A percentile compares a stretch with the other conserved stretches of the same genome.
Evolutionary conservation across 495 filamentous ascomycete genomes (phyloP).

Genomic region (Xylaria intraflava): DNA sequence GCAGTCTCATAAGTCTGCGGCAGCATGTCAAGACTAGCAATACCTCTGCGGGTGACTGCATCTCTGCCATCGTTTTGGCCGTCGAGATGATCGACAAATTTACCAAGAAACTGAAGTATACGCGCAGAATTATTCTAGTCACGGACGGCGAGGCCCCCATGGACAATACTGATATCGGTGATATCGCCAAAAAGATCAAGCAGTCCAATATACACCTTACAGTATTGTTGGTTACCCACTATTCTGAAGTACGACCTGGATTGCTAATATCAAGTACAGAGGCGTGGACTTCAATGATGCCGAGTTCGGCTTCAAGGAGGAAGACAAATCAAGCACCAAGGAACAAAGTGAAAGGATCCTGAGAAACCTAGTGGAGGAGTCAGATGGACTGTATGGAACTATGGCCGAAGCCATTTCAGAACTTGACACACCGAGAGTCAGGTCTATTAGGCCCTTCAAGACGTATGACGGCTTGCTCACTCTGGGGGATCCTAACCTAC

Average conservation of each 20-base stretch:
- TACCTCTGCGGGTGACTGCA: constrained; percentile 58
- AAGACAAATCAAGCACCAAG: constrained; percentile 71
- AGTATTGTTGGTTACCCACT: constrained; percentile 57
- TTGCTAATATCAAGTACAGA: constrained; percentile 35
- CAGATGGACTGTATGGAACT: constrained; percentile 69
- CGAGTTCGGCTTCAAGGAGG: constrained; percentile 88
- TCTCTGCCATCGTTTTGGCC: constrained; percentile 80
- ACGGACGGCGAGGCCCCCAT: constrained; percentile 72
- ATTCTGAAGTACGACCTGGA: neutral
- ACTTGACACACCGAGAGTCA: constrained; percentile 63
- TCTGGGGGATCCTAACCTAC: constrained; percentile 68
- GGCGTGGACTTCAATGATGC: constrained; percentile 92
- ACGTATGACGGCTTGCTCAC: constrained; percentile 75
- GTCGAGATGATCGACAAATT: constrained; percentile 75
- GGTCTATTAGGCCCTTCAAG: constrained; percentile 60
- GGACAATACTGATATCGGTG: constrained; percentile 57
- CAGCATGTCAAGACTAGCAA: constrained; percentile 58
- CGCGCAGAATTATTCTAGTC: constrained; percentile 71
- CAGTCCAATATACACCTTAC: constrained; percentile 68
- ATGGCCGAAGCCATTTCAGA: constrained; percentile 77
- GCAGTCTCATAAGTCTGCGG: constrained; percentile 58
- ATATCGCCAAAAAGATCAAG: constrained; percentile 65
- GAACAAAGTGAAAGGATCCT: constrained; percentile 61
- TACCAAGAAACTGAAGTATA: constrained; percentile 87
- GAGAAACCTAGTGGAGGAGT: constrained; percentile 53